phyloP scores from a whole-genome alignment of 208 protist species.

The Angomonas ambiguus region DNA sequence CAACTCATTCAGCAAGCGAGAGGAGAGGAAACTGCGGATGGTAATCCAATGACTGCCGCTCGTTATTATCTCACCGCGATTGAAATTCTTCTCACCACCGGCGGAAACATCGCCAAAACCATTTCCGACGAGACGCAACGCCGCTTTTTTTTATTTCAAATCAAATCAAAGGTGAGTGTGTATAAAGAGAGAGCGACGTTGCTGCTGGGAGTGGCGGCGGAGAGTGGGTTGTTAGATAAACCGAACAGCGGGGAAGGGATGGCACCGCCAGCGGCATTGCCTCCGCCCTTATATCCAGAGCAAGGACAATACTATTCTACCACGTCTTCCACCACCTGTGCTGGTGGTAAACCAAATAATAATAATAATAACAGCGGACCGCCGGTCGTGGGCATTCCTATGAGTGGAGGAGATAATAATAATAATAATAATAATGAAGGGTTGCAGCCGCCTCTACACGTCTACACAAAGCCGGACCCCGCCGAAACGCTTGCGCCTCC shows the following conservation, averaged over 20 bases:
- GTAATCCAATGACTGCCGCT: slow-evolving; percentile 66
- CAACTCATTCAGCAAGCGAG: slow-evolving; percentile 57
- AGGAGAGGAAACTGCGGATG: slow-evolving; percentile 58
- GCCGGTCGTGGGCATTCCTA: slow-evolving; percentile 53
- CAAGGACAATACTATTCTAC: not conserved
- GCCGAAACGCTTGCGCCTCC: not conserved
- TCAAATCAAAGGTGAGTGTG: slow-evolving; percentile 48
- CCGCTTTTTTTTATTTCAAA: slow-evolving; percentile 68
- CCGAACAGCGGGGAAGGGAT: slow-evolving; percentile 22
- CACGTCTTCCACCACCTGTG: not conserved
- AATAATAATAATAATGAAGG: slow-evolving; percentile 5
- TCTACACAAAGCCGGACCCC: slow-evolving; percentile 8
- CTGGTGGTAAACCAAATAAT: not conserved
- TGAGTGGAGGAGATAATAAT: slow-evolving; percentile 16
- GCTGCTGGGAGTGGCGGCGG: slow-evolving; percentile 55
- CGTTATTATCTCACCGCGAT: slow-evolving; percentile 72
- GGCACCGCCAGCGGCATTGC: slow-evolving; percentile 13
- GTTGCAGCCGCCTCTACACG: not conserved
- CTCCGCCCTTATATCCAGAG: slow-evolving; percentile 20
- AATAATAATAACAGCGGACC: not conserved
- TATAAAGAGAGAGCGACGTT: slow-evolving; percentile 68
- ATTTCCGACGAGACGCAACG: slow-evolving; percentile 31
- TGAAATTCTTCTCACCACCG: slow-evolving; percentile 54
- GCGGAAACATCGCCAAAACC: slow-evolving; percentile 19
- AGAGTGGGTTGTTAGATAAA: slow-evolving; percentile 58